These are phyloP conservation scores for Psophocarpus tetragonolobus DNA, from an alignment of 306 rosid species.

Conservation along the genomic window DNA sequence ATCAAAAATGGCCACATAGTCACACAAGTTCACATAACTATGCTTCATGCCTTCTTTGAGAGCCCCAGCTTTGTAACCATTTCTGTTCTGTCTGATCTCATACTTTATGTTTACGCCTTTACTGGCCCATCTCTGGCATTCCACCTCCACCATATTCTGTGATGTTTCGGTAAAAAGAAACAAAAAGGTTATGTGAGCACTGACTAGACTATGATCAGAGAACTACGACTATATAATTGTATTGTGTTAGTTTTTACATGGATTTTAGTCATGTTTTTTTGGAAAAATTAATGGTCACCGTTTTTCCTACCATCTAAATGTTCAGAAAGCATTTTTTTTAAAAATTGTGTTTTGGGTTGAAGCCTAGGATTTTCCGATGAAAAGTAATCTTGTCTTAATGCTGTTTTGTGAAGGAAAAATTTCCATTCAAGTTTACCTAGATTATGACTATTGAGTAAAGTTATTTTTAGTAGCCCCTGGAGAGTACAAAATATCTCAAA, in stretches of 20 bases:
- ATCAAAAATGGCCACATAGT: conserved; percentile 82
- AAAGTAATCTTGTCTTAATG: background rate
- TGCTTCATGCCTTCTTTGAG: conserved; percentile 93
- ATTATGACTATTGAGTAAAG: background rate
- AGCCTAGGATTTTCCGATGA: background rate
- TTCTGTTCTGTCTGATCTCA: conserved; percentile 81
- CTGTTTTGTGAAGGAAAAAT: conserved; percentile 3
- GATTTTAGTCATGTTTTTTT: background rate
- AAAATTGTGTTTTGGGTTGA: background rate
- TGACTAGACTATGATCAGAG: conserved; percentile 22
- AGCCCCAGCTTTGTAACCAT: conserved; percentile 93
- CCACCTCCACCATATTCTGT: conserved; percentile 73
- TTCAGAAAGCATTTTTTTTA: background rate
- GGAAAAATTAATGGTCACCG: background rate
- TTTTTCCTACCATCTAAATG: background rate
- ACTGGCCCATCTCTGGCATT: conserved; percentile 80
- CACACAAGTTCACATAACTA: conserved; percentile 75
- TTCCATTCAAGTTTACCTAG: conserved; percentile 20
- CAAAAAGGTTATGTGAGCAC: background rate
- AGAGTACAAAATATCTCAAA: background rate
- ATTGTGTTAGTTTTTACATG: background rate
- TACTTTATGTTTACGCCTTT: conserved; percentile 88
- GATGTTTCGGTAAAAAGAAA: background rate
- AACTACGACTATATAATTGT: background rate
- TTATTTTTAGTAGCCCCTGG: background rate